Conservation (phyloP, 1,284 basidiomycete genomes). For the Grifola frondosa region DNA sequence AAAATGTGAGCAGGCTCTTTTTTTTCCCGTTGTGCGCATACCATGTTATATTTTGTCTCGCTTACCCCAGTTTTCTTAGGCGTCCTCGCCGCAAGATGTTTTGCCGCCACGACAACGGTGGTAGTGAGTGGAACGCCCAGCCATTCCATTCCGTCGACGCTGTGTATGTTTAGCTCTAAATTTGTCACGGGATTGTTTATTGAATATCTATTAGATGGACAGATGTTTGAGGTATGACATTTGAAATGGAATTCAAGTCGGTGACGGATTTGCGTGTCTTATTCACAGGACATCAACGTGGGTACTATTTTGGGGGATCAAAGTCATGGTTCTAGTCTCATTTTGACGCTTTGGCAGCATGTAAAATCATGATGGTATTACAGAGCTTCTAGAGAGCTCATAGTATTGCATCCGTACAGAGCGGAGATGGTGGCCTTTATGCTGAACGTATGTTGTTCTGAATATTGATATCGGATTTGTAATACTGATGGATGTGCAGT, state of each 20-base stretch:
- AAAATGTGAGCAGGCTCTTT: constrained; percentile 1
- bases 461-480: background rate
- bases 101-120: constrained; percentile 21
- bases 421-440: constrained; percentile 42
- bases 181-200: background rate
- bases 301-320: constrained; percentile 12
- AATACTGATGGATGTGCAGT: constrained; percentile 22
- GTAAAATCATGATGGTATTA: constrained; percentile 14
- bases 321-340: constrained; percentile 1
- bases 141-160: constrained; percentile 25
- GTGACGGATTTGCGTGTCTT: background rate
- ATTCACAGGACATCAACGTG: constrained; percentile 39
- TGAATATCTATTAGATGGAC: constrained; percentile 28
- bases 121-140: constrained; percentile 23
- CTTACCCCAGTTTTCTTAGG: constrained; percentile 8
- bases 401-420: constrained; percentile 21
- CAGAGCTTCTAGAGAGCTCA: background rate
- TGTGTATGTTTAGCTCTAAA: constrained; percentile 28
- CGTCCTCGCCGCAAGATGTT: constrained; percentile 10
- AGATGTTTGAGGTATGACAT: constrained; percentile 39
- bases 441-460: constrained; percentile 32
- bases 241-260: background rate
- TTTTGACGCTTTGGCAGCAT: constrained; percentile 21
- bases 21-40: background rate
- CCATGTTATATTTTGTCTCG: background rate